phyloP scores from a whole-genome alignment of 2,329 filamentous ascomycete species.

The Colletotrichum tropicale region DNA sequence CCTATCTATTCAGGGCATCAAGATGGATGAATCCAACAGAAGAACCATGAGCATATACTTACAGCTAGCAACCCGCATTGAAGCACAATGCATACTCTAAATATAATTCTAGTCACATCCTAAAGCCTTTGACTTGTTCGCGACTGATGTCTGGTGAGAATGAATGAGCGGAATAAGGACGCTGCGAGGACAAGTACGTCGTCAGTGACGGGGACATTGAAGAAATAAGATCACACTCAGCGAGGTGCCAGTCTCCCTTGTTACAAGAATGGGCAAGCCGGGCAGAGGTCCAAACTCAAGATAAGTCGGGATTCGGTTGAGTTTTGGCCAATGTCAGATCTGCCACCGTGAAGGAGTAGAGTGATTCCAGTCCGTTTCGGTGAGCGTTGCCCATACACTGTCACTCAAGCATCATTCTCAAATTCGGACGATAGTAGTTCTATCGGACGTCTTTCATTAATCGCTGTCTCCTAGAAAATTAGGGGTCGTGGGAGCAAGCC shows the following conservation, averaged over 20 bases:
- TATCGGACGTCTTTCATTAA: neutral
- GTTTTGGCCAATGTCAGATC: neutral
- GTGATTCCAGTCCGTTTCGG: neutral
- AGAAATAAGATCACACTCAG: too few species aligned
- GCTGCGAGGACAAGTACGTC: neutral
- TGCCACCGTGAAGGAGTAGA: neutral
- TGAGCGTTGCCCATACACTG: neutral
- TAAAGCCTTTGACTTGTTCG: neutral
- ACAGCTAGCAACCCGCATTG: neutral
- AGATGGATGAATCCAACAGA: neutral
- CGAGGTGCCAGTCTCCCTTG: neutral
- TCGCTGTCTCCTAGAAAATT: neutral
- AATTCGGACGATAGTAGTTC: neutral
- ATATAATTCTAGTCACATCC: constrained; percentile 1
- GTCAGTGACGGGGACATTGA: neutral
- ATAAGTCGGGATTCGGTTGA: neutral
- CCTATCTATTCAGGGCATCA: neutral
- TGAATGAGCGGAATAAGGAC: neutral
- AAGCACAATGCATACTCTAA: neutral
- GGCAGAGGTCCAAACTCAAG: neutral
- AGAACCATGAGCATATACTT: neutral
- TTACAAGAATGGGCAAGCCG: neutral
- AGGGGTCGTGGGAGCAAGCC: neutral
- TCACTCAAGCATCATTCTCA: neutral
- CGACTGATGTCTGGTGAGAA: neutral